Percentiles rank a stretch among this genome's conserved stretches.
Evolutionary conservation across 2,329 filamentous ascomycete genomes (phyloP).

Genomic region (Alternaria rosae): DNA sequence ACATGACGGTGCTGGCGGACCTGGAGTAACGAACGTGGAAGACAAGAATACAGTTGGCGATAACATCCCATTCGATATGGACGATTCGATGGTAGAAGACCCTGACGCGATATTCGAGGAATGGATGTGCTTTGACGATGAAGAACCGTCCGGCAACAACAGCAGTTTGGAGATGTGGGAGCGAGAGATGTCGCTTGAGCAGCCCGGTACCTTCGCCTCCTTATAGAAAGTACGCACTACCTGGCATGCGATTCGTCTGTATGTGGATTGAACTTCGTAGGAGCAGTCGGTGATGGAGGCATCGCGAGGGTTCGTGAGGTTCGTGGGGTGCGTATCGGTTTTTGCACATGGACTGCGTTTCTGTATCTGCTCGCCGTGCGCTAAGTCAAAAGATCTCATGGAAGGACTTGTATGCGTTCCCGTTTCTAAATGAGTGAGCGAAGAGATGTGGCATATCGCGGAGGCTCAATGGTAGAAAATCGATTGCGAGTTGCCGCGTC

Average conservation of each 20-base stretch:
- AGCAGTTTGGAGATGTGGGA: neutral
- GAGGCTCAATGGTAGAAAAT: no score
- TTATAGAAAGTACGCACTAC: neutral
- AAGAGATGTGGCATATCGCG: no score
- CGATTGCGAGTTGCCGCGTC: no score
- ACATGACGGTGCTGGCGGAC: neutral
- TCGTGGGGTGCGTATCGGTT: neutral
- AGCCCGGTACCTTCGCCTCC: neutral
- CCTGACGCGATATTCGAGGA: neutral
- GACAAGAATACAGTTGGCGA: neutral
- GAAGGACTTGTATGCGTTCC: no score
- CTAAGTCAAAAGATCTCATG: no score
- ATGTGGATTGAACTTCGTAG: neutral
- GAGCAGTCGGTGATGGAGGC: neutral
- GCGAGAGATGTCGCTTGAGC: neutral
- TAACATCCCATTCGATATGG: neutral
- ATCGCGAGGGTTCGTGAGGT: neutral
- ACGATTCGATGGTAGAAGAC: neutral
- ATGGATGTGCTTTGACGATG: neutral
- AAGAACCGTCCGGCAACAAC: neutral
- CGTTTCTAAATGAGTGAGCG: no score
- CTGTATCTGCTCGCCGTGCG: no score
- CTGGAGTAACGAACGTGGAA: neutral
- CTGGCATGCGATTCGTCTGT: neutral
- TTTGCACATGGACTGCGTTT: neutral